Evolutionary conservation across 192 early-diverging fungal species (phyloP).

Genomic region (Gonapodya prolifera): DNA sequence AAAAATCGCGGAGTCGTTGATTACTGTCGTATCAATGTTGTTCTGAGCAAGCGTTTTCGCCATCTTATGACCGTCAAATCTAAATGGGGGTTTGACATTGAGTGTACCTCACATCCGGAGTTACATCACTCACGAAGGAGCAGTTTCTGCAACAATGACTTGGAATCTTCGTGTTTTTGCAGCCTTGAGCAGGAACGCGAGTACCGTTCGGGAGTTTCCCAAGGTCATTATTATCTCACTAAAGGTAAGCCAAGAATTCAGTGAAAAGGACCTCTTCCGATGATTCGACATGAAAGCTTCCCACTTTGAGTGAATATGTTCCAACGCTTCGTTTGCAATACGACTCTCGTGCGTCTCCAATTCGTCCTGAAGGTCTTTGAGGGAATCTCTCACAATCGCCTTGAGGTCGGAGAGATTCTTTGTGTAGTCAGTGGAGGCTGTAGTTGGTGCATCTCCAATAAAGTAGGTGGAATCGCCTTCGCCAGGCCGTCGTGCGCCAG

Average conservation of each 20-base stretch:
- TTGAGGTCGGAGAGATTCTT: slow-evolving; percentile 31
- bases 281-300: slow-evolving; percentile 8
- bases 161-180: slow-evolving; percentile 78
- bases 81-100: slow-evolving; percentile 18
- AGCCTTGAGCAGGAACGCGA: slow-evolving; percentile 71
- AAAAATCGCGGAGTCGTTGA: slow-evolving; percentile 86
- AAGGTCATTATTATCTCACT: slow-evolving; percentile 94
- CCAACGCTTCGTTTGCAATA: slow-evolving; percentile 72
- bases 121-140: slow-evolving; percentile 53
- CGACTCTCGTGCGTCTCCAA: slow-evolving; percentile 61
- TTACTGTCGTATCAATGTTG: slow-evolving; percentile 83
- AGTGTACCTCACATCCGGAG: no score
- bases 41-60: slow-evolving; percentile 54
- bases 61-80: slow-evolving; percentile 75
- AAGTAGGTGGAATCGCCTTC: background rate
- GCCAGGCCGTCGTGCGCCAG: background rate
- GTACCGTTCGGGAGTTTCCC: slow-evolving; percentile 75
- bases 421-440: background rate
- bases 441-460: background rate
- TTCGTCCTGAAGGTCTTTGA: slow-evolving; percentile 82
- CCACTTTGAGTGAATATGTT: slow-evolving; percentile 90
- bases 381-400: slow-evolving; percentile 60
- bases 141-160: slow-evolving; percentile 88
- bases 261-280: background rate
- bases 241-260: slow-evolving; percentile 4